Evolutionary conservation across 2,329 filamentous ascomycete genomes (phyloP).

Genomic region (Talaromyces rugulosus): DNA sequence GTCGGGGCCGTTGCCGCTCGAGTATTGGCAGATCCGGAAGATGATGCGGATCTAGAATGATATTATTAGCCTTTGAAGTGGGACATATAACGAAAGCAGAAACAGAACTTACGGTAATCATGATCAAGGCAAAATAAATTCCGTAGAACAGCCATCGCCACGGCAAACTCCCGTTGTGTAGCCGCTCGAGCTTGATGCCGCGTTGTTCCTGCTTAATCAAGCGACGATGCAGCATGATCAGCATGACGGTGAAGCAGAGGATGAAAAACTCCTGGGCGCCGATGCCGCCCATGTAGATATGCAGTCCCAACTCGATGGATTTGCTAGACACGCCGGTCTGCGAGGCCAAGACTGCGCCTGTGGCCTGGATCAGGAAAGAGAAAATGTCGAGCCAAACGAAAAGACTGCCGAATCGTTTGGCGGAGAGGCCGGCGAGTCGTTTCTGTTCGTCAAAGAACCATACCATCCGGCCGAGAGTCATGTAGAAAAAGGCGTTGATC

Average conservation of each 20-base stretch:
- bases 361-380: constrained; percentile 18
- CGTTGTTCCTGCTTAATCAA: constrained; percentile 22
- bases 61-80: not conserved
- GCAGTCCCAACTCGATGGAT: constrained; percentile 35
- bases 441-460: constrained; percentile 6
- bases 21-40: constrained; percentile 57
- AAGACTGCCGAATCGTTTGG: constrained; percentile 2
- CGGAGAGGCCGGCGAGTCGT: constrained; percentile 1
- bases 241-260: constrained; percentile 41
- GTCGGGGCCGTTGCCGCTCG: constrained; percentile 52
- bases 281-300: constrained; percentile 54
- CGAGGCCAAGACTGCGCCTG: constrained; percentile 18
- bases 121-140: constrained; percentile 36
- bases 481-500: constrained; percentile 47
- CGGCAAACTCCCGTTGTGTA: constrained; percentile 5
- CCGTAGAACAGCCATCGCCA: constrained; percentile 32
- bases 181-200: constrained; percentile 21
- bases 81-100: not conserved
- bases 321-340: constrained; percentile 15
- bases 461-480: constrained; percentile 38
- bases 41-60: constrained; percentile 51
- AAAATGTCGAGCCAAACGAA: constrained; percentile 6
- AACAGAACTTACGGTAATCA: constrained; percentile 37
- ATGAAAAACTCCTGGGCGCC: constrained; percentile 50
- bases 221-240: constrained; percentile 34